Evolutionary conservation across 2,329 filamentous ascomycete genomes (phyloP), one percentile per base, ranked within the genome.

Genomic region (Diplocarpon rosae): DNA sequence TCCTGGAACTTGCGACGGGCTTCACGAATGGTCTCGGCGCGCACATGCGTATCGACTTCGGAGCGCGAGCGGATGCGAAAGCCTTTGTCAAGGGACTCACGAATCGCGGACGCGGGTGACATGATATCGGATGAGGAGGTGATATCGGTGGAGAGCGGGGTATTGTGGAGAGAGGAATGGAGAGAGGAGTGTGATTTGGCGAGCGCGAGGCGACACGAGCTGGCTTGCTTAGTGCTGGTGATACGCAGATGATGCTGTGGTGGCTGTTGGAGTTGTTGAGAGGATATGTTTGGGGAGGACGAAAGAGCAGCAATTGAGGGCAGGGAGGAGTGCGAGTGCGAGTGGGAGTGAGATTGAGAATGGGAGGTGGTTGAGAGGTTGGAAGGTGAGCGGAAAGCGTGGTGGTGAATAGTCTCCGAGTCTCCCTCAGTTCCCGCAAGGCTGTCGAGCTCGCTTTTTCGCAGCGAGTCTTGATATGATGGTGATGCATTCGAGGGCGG

Each of bases 1-100:
- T 77, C 72, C 56, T 78, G 70, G 50, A 80, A 81, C 56, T 75
- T 77, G 54, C 74, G 73, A 42, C 78, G 75, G 3, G 76, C 77
- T 55, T 73, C 71, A 36, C 73, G 70, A 29, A 82, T 72, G 34
- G 76, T 72, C 49, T 78, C 75, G 40, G 70, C 65, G 24, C 73
- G 72, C 1, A 67, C 67, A 11, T 65, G 68, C 5, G 72, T 69
- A 56, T 78, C 74, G 13, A 78, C 64, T 51, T 80, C 76, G 33
- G 75, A 78, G 49, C 74, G 72, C 39, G 73, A 73, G 50, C 78
- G 75, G 5, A 80, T 62, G 40, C 77, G 76, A 52, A 80, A 79
- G 17, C 69, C 69, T 47, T 66, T 63, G 47, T 82, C 78, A 38
- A 81, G 67, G 0, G 77, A 80, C 45, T 65, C 69, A 42, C 77